phyloP scores from a whole-genome alignment of 2,329 filamentous ascomycete species.

The Cytospora chrysosperma region DNA sequence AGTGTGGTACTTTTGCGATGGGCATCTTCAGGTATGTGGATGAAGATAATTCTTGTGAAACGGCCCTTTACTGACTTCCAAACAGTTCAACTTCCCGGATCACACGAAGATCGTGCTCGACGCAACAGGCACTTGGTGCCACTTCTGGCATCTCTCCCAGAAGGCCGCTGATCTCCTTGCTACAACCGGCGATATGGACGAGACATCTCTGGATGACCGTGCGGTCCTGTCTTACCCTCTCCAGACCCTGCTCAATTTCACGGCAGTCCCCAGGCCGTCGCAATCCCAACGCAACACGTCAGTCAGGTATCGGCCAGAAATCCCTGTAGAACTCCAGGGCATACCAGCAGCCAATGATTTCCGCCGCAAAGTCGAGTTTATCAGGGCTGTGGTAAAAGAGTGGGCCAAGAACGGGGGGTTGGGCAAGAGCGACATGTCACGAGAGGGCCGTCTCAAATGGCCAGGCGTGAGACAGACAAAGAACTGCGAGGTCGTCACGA shows the following conservation, averaged over 20 bases:
- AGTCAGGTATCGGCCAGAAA: constrained; percentile 57
- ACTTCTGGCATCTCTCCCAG: constrained; percentile 74
- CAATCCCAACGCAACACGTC: constrained; percentile 46
- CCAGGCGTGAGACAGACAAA: constrained; percentile 56
- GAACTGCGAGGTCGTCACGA: constrained; percentile 51
- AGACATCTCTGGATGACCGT: constrained; percentile 68
- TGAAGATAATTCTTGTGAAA: neutral
- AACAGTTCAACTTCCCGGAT: constrained; percentile 80
- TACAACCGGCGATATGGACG: constrained; percentile 63
- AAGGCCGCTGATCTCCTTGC: constrained; percentile 67
- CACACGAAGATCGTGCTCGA: constrained; percentile 84
- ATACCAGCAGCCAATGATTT: constrained; percentile 73
- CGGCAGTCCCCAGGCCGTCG: constrained; percentile 30
- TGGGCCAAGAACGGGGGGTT: constrained; percentile 71
- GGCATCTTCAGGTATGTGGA: constrained; percentile 65
- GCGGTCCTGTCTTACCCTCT: constrained; percentile 70
- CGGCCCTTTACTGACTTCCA: neutral
- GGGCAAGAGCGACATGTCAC: constrained; percentile 62
- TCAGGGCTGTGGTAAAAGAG: constrained; percentile 65
- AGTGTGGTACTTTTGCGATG: constrained; percentile 78
- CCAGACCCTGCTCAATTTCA: constrained; percentile 70
- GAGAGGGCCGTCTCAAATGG: constrained; percentile 57
- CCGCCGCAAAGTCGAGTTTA: constrained; percentile 71
- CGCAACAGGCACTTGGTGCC: constrained; percentile 69
- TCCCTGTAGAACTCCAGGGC: constrained; percentile 58